These are phyloP conservation scores for Schizothecium vesticola DNA, from an alignment of 495 filamentous ascomycete species.

Conservation along the genomic window DNA sequence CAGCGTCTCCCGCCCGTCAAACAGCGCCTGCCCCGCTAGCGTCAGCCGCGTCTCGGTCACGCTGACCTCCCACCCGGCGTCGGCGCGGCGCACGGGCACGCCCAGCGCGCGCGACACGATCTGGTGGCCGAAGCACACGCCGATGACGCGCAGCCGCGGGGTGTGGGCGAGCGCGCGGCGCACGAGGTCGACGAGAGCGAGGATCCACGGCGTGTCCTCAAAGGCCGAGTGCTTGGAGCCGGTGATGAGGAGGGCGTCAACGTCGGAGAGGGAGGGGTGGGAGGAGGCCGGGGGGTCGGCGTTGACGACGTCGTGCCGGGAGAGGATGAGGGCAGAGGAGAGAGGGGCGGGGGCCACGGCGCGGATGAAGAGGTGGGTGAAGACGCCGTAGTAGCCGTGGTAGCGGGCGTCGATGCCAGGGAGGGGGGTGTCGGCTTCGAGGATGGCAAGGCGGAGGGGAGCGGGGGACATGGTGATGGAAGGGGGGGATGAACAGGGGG, in stretches of 20 bases:
- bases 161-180: conserved; percentile 42
- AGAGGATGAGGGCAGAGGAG: conserved; percentile 49
- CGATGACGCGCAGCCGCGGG: conserved; percentile 58
- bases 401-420: conserved; percentile 54
- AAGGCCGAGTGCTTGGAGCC: conserved; percentile 57
- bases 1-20: conserved; percentile 55
- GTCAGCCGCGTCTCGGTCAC: conserved; percentile 69
- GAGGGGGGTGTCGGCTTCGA: conserved; percentile 74
- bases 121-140: conserved; percentile 90
- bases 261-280: conserved; percentile 64
- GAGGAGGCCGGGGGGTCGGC: conserved; percentile 21
- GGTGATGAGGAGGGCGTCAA: conserved; percentile 79
- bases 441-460: conserved; percentile 73
- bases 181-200: conserved; percentile 66
- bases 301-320: conserved; percentile 63
- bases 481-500: not conserved
- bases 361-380: conserved; percentile 55
- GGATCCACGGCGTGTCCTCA: conserved; percentile 70
- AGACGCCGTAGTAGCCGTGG: conserved; percentile 66
- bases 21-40: conserved; percentile 63
- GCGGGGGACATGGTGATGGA: not conserved
- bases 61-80: conserved; percentile 74
- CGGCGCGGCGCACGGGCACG: conserved; percentile 58
- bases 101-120: conserved; percentile 76
- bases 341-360: conserved; percentile 32